These are phyloP conservation scores for Cladosporium sp. DNA, from an alignment of 2,329 filamentous ascomycete genomes.

Conservation along the genomic window DNA sequence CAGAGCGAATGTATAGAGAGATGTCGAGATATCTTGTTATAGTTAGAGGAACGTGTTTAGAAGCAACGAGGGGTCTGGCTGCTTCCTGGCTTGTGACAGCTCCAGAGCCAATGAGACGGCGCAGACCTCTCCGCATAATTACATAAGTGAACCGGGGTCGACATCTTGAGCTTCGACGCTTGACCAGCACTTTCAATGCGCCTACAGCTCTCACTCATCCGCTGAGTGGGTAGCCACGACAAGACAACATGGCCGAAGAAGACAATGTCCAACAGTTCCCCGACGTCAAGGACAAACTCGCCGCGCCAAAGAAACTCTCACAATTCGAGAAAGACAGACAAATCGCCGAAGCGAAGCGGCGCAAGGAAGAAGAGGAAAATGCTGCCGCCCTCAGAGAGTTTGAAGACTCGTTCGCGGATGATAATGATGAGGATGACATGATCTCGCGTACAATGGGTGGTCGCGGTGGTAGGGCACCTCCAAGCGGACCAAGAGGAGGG, in stretches of 20 bases:
- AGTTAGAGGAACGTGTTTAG: constrained; percentile 12
- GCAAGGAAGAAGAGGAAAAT: constrained; percentile 81
- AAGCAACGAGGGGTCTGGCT: constrained; percentile 14
- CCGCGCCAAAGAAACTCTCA: constrained; percentile 77
- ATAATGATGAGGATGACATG: constrained; percentile 43
- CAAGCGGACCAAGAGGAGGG: constrained; percentile 47
- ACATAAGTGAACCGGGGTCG: constrained; percentile 2
- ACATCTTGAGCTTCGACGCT: not conserved
- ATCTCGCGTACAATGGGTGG: constrained; percentile 22
- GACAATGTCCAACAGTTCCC: constrained; percentile 57
- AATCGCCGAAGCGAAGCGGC: constrained; percentile 84
- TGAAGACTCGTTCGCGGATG: constrained; percentile 73
- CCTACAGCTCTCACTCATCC: not conserved
- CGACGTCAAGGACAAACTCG: constrained; percentile 72
- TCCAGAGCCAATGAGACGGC: not conserved
- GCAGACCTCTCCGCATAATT: constrained; percentile 4
- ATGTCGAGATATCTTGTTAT: not conserved
- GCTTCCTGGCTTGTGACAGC: constrained; percentile 17
- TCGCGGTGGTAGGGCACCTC: constrained; percentile 23
- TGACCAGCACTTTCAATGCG: not conserved
- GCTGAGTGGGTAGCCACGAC: not conserved
- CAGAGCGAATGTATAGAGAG: not conserved
- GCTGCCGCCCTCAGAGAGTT: constrained; percentile 86
- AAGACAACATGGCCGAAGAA: constrained; percentile 25
- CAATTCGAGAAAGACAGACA: constrained; percentile 86